These are phyloP conservation scores for Fusarium drepaniforme DNA, from an alignment of 2,329 filamentous ascomycete genomes.

Conservation along the genomic window DNA sequence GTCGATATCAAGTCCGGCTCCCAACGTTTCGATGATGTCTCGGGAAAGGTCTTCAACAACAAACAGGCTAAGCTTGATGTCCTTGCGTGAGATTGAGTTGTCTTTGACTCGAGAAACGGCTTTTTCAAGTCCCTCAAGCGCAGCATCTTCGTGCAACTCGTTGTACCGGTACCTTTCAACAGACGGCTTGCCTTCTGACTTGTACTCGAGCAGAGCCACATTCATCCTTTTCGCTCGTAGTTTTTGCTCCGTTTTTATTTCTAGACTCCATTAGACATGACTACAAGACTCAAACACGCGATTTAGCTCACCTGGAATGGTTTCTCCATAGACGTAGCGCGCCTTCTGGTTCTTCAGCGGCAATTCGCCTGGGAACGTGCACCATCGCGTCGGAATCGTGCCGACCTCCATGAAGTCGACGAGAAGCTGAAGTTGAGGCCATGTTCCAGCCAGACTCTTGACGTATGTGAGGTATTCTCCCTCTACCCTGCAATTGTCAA, in stretches of 20 bases:
- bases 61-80: background rate
- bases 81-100: background rate
- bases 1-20: background rate
- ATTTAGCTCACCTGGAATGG: background rate
- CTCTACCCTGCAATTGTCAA: background rate
- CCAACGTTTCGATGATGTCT: constrained; percentile 1
- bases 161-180: background rate
- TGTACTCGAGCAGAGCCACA: background rate
- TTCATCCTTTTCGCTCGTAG: background rate
- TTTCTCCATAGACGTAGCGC: background rate
- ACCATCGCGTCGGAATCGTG: constrained; percentile 1
- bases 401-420: constrained; percentile 5
- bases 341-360: background rate
- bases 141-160: background rate
- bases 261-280: background rate
- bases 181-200: background rate
- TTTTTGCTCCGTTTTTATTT: background rate
- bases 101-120: background rate
- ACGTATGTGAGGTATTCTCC: background rate
- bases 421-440: constrained; percentile 1
- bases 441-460: background rate
- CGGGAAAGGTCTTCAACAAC: constrained; percentile 4
- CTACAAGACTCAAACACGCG: accelerated
- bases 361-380: background rate
- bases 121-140: background rate